Conservation (phyloP, 129 eudicot genomes). For the Flaveria linearis region DNA sequence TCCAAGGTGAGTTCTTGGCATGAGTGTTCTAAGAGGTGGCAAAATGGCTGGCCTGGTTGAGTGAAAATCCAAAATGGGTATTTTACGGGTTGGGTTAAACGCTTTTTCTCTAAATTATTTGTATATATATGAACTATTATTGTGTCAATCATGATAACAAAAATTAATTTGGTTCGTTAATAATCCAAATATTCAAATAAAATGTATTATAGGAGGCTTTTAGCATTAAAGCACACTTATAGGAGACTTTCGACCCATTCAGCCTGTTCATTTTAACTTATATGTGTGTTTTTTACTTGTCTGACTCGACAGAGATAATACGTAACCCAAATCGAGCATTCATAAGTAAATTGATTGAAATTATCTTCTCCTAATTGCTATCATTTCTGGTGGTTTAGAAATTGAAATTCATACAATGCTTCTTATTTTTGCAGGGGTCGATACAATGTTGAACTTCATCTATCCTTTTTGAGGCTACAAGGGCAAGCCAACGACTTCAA, state of each 20-base stretch:
- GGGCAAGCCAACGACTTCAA: constrained; percentile 99
- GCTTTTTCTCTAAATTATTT: background rate
- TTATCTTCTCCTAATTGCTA: background rate
- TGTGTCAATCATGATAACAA: background rate
- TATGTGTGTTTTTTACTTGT: background rate
- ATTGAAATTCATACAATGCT: constrained; percentile 10
- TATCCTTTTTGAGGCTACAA: constrained; percentile 84
- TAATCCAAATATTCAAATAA: background rate
- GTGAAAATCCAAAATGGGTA: background rate
- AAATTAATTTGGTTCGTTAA: background rate
- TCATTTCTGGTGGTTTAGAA: background rate
- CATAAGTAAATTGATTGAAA: background rate
- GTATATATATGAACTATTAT: background rate
- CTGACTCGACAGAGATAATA: background rate
- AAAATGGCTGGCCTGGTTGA: background rate
- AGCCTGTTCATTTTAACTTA: background rate
- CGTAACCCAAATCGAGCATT: background rate
- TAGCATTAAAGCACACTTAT: background rate
- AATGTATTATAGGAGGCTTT: background rate
- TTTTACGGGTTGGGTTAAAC: constrained; percentile 10
- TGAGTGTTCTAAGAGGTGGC: constrained; percentile 12
- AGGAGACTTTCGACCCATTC: background rate
- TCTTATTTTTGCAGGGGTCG: constrained; percentile 62
- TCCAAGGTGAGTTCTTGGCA: constrained; percentile 63
- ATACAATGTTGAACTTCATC: constrained; percentile 87